Evolutionary conservation across 2,329 filamentous ascomycete genomes (phyloP).

Genomic region (Xylaria sp.): DNA sequence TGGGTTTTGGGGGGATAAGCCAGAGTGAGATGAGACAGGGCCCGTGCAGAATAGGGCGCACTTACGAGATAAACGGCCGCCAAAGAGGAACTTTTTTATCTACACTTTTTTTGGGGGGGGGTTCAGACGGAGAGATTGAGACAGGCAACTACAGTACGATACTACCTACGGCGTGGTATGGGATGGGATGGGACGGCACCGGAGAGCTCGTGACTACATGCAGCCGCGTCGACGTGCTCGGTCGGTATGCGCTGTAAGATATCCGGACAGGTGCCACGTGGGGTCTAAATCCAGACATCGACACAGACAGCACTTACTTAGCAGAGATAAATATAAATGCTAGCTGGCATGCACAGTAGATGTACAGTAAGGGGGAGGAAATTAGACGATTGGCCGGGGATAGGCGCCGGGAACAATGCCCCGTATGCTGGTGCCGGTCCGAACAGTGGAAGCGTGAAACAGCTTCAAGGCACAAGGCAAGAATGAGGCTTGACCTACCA

Average conservation of each 20-base stretch:
- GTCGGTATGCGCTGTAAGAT: no score
- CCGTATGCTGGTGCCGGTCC: background rate
- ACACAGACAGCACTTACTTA: background rate
- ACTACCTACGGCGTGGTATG: no score
- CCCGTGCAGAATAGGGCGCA: slow-evolving; percentile 7
- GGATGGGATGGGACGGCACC: no score
- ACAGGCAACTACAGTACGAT: no score
- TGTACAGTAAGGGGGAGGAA: background rate
- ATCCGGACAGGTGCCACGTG: slow-evolving; percentile 34
- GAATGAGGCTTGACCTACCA: background rate
- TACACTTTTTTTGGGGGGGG: slow-evolving; percentile 14
- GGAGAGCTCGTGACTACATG: no score
- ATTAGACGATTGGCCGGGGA: background rate
- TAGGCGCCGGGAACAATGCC: background rate
- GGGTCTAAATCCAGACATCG: slow-evolving; percentile 34
- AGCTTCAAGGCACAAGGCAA: background rate
- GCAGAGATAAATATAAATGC: background rate
- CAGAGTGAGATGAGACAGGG: slow-evolving; percentile 8
- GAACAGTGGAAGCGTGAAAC: background rate
- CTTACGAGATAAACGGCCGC: background rate
- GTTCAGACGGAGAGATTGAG: slow-evolving; percentile 32
- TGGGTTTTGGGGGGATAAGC: slow-evolving; percentile 8
- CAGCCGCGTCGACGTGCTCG: no score
- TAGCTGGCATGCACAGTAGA: background rate
- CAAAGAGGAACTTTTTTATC: background rate